phyloP scores from a whole-genome alignment of 768 basidiomycete genomes.

The Phlebiopsis gigantea region DNA sequence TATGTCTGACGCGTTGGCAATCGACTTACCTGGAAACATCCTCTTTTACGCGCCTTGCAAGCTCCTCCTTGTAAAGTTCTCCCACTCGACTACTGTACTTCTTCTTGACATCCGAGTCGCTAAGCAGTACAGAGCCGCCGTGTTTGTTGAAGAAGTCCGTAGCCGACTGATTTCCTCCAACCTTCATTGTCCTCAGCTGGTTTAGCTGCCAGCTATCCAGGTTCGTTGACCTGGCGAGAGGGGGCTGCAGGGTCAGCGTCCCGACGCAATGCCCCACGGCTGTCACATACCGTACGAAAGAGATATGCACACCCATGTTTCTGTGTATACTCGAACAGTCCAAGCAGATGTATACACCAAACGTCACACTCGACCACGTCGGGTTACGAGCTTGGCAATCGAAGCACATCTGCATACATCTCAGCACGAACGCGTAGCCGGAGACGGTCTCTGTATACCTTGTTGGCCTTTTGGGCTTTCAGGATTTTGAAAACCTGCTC shows the following conservation, averaged over 20 bases:
- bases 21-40: constrained; percentile 61
- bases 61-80: constrained; percentile 88
- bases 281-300: constrained; percentile 79
- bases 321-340: constrained; percentile 95
- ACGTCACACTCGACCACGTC: constrained; percentile 96
- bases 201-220: constrained; percentile 89
- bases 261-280: background rate
- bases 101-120: constrained; percentile 75
- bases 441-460: constrained; percentile 36
- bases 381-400: constrained; percentile 96
- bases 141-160: constrained; percentile 88
- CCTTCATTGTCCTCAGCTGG: constrained; percentile 94
- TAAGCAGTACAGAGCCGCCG: constrained; percentile 67
- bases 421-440: constrained; percentile 2
- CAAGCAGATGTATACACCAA: constrained; percentile 94
- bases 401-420: constrained; percentile 66
- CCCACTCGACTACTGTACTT: constrained; percentile 85
- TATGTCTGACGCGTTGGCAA: background rate
- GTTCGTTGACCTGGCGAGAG: constrained; percentile 75
- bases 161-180: constrained; percentile 86
- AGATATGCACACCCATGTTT: constrained; percentile 98
- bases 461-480: constrained; percentile 84
- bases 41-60: constrained; percentile 72
- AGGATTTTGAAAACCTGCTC: constrained; percentile 81
- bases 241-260: background rate